Evolutionary conservation across 352 stramenopile species (phyloP), one percentile per base, ranked within the genome.

Genomic region (Phytophthora kernoviae): DNA sequence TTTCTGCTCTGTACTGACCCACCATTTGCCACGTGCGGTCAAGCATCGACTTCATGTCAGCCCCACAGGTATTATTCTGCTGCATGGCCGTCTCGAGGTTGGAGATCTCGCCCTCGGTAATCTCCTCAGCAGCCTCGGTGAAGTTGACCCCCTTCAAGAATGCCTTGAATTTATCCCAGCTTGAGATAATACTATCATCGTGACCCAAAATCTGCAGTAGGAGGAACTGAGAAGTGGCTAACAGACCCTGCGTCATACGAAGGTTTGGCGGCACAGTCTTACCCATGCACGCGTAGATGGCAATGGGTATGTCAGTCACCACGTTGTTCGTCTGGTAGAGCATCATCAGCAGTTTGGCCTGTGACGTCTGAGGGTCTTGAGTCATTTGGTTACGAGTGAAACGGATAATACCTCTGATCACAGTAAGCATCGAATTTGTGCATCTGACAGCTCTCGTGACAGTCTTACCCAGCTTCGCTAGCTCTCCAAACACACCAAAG

Each of bases 281-380:
- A 5, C 77, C 77, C 10, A 77, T 45, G 34, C 81, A 89, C 6
- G 65, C 73, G n/a, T 70, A 58, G 22, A 88, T 81, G 0, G 75
- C 77, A 20, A 67, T 54, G 0, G 81, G 81, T 3, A 89, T 49
- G 54, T 91, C 81, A 21, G 62, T 70, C 14, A 87, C 58, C 4
- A 76, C 75, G 5, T 76, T 73, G 59, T 89, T 78, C 40, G 77
- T 81, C 58, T 91, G 82, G 54, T 67, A 70, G 11, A 91, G 42
- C 33, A 87, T n/a, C 32, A 72, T 54, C 48, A 78, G 11, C n/a
- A 89, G 43, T 57, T 89, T 78, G 10, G 77, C 65, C 21, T 81
- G 58, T 4, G 81, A 84, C 12, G 73, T 81, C 50, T 79, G 53
- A 0, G 74, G 77, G 3, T 76, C 66, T 14, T 66, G 62, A 7